phyloP scores from a whole-genome alignment of 495 filamentous ascomycete genomes.

The Evansstolkia leycettana region DNA sequence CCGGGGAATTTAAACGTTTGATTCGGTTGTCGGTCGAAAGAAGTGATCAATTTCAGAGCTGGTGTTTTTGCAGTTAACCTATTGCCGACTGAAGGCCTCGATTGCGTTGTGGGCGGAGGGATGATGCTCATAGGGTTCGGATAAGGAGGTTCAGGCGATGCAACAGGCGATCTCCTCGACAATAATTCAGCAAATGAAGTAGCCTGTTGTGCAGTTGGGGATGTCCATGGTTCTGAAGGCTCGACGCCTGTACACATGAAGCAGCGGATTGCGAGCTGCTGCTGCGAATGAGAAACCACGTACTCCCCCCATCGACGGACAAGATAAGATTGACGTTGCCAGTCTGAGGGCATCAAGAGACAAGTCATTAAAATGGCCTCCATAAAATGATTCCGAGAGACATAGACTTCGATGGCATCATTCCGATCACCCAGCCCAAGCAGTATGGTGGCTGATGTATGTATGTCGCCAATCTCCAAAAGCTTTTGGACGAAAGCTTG shows the following conservation, averaged over 20 bases:
- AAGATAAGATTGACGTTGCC: conserved; percentile 79
- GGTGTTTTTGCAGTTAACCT: conserved; percentile 56
- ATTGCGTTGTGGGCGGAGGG: conserved; percentile 15
- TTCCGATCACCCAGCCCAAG: conserved; percentile 86
- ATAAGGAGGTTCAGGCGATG: conserved; percentile 24
- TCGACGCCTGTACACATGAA: conserved; percentile 73
- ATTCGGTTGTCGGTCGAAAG: conserved; percentile 53
- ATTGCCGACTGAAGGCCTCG: conserved; percentile 13
- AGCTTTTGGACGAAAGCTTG: conserved; percentile 87
- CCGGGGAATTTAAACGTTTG: conserved; percentile 57
- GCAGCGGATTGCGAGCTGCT: conserved; percentile 84
- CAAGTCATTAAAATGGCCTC: conserved; percentile 77
- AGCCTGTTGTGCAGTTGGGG: conserved; percentile 62
- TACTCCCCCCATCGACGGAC: conserved; percentile 92
- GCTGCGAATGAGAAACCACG: conserved; percentile 74
- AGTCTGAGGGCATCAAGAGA: conserved; percentile 62
- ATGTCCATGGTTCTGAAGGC: conserved; percentile 71
- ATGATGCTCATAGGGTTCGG: conserved; percentile 10
- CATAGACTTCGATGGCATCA: conserved; percentile 92
- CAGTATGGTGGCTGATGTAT: conserved; percentile 81
- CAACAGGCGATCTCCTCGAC: conserved; percentile 30
- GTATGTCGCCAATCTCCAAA: conserved; percentile 79
- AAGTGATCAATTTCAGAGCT: conserved; percentile 86
- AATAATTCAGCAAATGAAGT: conserved; percentile 28
- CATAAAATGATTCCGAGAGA: conserved; percentile 84